Conservation (phyloP, 1,284 basidiomycete species). For the Schizopora paradoxa region DNA sequence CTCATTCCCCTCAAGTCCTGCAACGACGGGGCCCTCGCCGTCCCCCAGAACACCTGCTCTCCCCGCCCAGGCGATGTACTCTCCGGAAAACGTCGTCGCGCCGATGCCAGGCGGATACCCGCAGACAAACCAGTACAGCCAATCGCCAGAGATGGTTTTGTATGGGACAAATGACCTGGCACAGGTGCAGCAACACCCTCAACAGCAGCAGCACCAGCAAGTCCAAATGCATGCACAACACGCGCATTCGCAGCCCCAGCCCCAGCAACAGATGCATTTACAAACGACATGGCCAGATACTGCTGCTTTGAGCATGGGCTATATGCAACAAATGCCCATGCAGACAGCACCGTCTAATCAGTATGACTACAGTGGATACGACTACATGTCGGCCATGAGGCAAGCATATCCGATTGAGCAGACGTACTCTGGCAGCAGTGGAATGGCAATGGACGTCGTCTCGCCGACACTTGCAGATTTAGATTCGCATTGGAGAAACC, state of each 20-base stretch:
- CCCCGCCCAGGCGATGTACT: constrained; percentile 20
- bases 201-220: constrained; percentile 19
- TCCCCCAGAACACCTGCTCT: constrained; percentile 19
- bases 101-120: constrained; percentile 11
- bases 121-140: constrained; percentile 4
- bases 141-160: constrained; percentile 16
- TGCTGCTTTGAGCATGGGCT: no score
- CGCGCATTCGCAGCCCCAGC: constrained; percentile 15
- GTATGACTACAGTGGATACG: no score
- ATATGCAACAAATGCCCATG: no score
- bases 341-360: no score
- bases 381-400: no score
- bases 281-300: no score
- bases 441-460: no score
- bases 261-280: constrained; percentile 9
- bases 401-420: no score
- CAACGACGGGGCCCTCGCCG: constrained; percentile 24
- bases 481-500: no score
- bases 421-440: no score
- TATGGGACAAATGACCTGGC: constrained; percentile 6
- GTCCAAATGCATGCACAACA: constrained; percentile 8
- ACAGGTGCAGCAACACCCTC: constrained; percentile 21
- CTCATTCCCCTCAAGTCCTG: constrained; percentile 39
- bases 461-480: no score
- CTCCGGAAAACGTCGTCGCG: constrained; percentile 3